phyloP scores from a whole-genome alignment of 1,284 basidiomycete species.

The Anthracocystis panici-leucophaei region DNA sequence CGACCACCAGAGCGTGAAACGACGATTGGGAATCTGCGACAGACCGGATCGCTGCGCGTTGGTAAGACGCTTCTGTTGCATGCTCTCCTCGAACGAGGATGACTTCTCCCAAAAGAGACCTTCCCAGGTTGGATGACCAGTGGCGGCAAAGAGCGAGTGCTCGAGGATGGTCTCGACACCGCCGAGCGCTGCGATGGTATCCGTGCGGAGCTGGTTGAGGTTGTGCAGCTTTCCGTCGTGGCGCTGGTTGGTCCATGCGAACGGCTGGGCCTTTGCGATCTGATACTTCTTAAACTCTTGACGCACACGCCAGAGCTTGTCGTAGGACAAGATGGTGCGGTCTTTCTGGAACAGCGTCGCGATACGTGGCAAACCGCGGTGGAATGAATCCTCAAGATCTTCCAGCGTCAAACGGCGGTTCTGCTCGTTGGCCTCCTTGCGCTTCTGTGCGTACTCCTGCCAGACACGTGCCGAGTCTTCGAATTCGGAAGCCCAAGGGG shows the following conservation, averaged over 20 bases:
- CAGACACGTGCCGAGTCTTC: constrained; percentile 97
- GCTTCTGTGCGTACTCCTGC: constrained; percentile 99
- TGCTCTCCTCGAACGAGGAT: constrained; percentile 93
- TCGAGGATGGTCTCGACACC: constrained; percentile 97
- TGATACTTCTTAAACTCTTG: constrained; percentile 99
- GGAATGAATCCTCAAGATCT: constrained; percentile 96
- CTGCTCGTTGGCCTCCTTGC: constrained; percentile 97
- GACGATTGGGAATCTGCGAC: constrained; percentile 98
- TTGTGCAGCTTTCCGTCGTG: constrained; percentile 99
- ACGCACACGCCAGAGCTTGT: constrained; percentile 86
- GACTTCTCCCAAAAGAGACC: constrained; percentile 74
- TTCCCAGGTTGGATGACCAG: constrained; percentile 78
- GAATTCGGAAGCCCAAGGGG: constrained; percentile 99
- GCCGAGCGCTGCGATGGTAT: constrained; percentile 97
- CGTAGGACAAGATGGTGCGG: constrained; percentile 94
- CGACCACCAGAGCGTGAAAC: constrained; percentile 99
- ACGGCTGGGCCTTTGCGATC: constrained; percentile 84
- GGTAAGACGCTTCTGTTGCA: constrained; percentile 82
- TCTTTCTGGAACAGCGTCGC: constrained; percentile 99
- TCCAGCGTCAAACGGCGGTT: constrained; percentile 97
- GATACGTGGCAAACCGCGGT: constrained; percentile 97
- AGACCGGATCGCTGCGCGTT: constrained; percentile 96
- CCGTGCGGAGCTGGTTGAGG: constrained; percentile 97
- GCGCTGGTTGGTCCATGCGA: constrained; percentile 98
- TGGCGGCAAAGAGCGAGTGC: constrained; percentile 97